phyloP scores from a whole-genome alignment of 805 yeast species.

The Pichia insulana region DNA sequence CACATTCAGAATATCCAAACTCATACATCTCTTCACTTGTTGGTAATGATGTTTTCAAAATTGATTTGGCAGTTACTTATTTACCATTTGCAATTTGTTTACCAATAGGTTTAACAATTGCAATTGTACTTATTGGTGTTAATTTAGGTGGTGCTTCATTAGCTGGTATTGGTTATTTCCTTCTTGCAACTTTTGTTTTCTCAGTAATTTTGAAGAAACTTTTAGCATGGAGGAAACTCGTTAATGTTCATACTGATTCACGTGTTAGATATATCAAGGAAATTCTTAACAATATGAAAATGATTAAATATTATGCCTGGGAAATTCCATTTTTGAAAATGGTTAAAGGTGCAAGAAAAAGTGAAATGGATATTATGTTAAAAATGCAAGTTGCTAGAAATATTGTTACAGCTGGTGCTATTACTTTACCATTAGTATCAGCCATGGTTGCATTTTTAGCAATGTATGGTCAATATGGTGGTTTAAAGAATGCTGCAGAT shows the following conservation, averaged over 20 bases:
- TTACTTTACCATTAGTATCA: constrained; percentile 59
- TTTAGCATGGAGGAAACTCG: constrained; percentile 44
- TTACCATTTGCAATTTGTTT: constrained; percentile 56
- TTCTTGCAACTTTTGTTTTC: constrained; percentile 42
- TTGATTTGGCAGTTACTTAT: constrained; percentile 65
- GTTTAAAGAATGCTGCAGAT: constrained; percentile 44
- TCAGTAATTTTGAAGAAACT: constrained; percentile 41
- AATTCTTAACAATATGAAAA: constrained; percentile 64
- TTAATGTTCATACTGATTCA: constrained; percentile 60
- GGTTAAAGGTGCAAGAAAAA: constrained; percentile 46
- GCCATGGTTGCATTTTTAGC: constrained; percentile 54
- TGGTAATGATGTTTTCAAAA: constrained; percentile 77
- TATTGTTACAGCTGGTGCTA: constrained; percentile 52
- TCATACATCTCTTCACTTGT: constrained; percentile 69
- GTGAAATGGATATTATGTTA: constrained; percentile 56
- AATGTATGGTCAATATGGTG: constrained; percentile 29
- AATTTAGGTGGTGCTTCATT: constrained; percentile 68
- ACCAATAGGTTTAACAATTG: constrained; percentile 55
- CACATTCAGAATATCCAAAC: constrained; percentile 52
- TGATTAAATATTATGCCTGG: constrained; percentile 88
- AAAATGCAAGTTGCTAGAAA: constrained; percentile 59
- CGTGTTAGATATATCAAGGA: constrained; percentile 76
- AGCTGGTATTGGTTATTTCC: constrained; percentile 54
- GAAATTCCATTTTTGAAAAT: constrained; percentile 64
- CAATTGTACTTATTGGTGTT: constrained; percentile 53